Conservation (phyloP, 2,329 filamentous ascomycete species). For the Talaromyces sp. region DNA sequence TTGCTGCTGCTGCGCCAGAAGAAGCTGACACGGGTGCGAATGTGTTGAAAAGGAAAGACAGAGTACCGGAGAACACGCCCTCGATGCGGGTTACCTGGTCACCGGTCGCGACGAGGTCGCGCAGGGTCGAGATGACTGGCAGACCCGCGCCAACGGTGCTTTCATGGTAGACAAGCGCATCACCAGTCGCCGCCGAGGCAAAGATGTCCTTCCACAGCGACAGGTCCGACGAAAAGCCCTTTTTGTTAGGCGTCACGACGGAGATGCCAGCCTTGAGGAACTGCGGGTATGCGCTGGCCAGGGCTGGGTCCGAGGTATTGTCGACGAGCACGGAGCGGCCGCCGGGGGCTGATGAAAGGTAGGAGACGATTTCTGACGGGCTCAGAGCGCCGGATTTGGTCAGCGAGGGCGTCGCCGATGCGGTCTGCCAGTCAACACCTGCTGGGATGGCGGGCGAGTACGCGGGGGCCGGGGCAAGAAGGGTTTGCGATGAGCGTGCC, state of each 20-base stretch:
- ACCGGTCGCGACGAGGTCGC: constrained; percentile 89
- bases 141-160: constrained; percentile 89
- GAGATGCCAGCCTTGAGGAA: constrained; percentile 78
- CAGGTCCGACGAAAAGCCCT: constrained; percentile 81
- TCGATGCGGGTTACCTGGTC: constrained; percentile 90
- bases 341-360: constrained; percentile 70
- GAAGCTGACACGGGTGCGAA: constrained; percentile 75
- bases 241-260: constrained; percentile 97
- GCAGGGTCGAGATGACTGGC: constrained; percentile 86
- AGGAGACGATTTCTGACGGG: constrained; percentile 67
- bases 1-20: constrained; percentile 51
- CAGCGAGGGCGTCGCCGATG: constrained; percentile 59
- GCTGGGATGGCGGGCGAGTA: constrained; percentile 58
- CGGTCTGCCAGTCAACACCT: constrained; percentile 48
- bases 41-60: constrained; percentile 97
- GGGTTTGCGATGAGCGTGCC: constrained; percentile 75
- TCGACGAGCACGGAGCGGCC: constrained; percentile 76
- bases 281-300: constrained; percentile 76
- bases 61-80: constrained; percentile 94
- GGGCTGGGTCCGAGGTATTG: constrained; percentile 86
- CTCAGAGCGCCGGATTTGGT: constrained; percentile 45
- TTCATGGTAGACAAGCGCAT: constrained; percentile 87
- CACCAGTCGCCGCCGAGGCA: constrained; percentile 55
- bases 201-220: constrained; percentile 87
- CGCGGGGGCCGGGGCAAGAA: constrained; percentile 67